A percentile compares a stretch with the other conserved stretches of the same genome.
phyloP scores from a whole-genome alignment of 2,329 filamentous ascomycete genomes.

The Trichoderma sp. region DNA sequence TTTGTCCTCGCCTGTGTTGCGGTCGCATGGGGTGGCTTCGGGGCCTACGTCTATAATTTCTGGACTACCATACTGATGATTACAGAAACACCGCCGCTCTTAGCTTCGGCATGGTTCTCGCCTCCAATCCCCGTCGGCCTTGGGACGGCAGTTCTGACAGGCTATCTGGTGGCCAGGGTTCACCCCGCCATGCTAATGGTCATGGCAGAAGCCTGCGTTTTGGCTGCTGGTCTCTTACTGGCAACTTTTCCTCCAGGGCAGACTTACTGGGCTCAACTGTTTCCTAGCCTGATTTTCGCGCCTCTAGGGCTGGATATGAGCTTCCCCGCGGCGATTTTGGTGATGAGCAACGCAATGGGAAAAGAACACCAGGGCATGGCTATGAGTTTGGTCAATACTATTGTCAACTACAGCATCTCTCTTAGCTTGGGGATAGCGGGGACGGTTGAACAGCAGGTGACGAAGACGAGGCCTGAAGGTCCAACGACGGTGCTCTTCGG shows the following conservation, averaged over 20 bases:
- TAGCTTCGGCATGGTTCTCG: neutral
- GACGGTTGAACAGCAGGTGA: constrained; percentile 49
- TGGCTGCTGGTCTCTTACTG: neutral
- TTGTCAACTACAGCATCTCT: constrained; percentile 68
- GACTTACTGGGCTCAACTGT: neutral
- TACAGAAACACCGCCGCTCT: neutral
- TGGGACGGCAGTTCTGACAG: neutral
- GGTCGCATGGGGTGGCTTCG: constrained; percentile 35
- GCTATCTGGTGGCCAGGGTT: neutral
- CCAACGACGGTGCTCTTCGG: neutral
- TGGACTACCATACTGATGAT: neutral
- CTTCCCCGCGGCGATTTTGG: constrained; percentile 60
- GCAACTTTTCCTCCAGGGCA: constrained; percentile 23
- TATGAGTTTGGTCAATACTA: constrained; percentile 58
- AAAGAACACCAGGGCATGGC: constrained; percentile 48
- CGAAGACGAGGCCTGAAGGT: neutral
- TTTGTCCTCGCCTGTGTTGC: constrained; percentile 57
- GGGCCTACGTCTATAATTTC: neutral
- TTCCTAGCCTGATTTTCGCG: constrained; percentile 43
- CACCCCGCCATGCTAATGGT: neutral
- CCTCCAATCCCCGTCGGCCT: neutral
- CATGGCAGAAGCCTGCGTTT: neutral
- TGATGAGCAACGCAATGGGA: constrained; percentile 54
- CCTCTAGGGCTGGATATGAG: constrained; percentile 61
- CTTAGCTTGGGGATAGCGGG: constrained; percentile 65